Percentiles rank a stretch among this genome's conserved stretches.
Conservation (phyloP, 225 moss, liverwort and hornwort genomes). For the Polytrichum commune region DNA sequence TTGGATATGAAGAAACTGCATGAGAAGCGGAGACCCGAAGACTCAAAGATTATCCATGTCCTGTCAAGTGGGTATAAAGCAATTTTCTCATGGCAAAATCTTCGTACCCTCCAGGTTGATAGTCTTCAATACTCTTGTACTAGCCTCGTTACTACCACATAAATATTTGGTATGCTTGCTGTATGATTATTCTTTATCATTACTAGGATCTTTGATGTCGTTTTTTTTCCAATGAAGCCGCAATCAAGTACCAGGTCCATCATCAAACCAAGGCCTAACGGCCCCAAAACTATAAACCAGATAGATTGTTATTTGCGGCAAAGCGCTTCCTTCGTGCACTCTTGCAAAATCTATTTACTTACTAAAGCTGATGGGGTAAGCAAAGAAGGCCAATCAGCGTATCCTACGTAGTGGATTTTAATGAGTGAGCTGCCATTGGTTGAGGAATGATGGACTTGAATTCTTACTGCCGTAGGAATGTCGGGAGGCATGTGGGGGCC, state of each 20-base stretch:
- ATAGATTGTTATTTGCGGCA: no score
- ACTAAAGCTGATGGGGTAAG: no score
- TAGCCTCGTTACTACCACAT: no score
- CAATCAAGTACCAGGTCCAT: constrained; percentile 1
- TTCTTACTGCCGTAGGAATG: constrained; percentile 60
- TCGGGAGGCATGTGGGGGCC: constrained; percentile 91
- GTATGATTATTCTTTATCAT: neutral
- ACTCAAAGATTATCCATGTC: constrained; percentile 75
- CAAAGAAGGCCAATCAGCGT: neutral
- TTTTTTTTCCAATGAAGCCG: neutral
- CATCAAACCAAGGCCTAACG: neutral
- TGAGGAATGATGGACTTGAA: no score
- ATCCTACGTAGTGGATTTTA: neutral
- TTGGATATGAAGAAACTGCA: constrained; percentile 55
- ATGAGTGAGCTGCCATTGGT: neutral
- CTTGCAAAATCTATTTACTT: no score
- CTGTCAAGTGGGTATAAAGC: constrained; percentile 86
- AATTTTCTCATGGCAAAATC: constrained; percentile 70
- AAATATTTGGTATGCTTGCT: no score
- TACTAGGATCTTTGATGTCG: neutral
- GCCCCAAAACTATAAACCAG: neutral
- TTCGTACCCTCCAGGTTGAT: constrained; percentile 76
- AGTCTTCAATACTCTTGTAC: neutral
- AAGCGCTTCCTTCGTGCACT: no score
- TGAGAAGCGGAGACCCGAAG: constrained; percentile 38